A percentile compares a stretch with the other conserved stretches of the same genome.
Conservation (phyloP, 106 monocot genomes). For the Vanilla planifolia region DNA sequence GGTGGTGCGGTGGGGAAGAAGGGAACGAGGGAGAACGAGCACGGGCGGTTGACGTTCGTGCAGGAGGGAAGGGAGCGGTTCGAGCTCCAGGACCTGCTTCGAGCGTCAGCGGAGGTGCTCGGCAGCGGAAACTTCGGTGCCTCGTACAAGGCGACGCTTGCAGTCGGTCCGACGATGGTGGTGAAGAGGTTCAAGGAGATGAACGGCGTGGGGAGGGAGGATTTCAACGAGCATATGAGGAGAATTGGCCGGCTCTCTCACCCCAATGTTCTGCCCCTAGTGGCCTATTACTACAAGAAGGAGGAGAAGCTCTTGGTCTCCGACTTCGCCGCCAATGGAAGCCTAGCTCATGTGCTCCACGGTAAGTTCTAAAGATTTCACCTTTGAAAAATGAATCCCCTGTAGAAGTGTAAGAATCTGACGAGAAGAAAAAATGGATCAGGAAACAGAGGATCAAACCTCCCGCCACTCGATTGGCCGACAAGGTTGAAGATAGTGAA, state of each 20-base stretch:
- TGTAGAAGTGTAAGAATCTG: too few species aligned
- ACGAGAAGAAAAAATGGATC: too few species aligned
- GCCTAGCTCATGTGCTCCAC: constrained; percentile 71
- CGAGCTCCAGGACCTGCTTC: constrained; percentile 57
- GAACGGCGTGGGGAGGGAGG: constrained; percentile 68
- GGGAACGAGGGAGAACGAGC: constrained; percentile 13
- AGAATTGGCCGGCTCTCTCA: constrained; percentile 67
- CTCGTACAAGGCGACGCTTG: constrained; percentile 66
- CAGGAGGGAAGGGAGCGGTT: constrained; percentile 28
- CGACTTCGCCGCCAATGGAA: constrained; percentile 55
- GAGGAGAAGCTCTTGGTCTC: constrained; percentile 79
- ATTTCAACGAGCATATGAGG: constrained; percentile 88
- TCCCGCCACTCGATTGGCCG: constrained; percentile 62
- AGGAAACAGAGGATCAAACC: constrained; percentile 31
- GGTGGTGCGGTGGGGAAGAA: too few species aligned
- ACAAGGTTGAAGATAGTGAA: constrained; percentile 54
- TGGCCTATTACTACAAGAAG: constrained; percentile 66
- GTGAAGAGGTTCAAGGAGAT: constrained; percentile 88
- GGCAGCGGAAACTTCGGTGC: constrained; percentile 79
- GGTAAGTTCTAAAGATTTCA: too few species aligned
- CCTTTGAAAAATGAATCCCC: too few species aligned
- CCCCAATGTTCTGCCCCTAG: constrained; percentile 64
- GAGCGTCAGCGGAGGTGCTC: constrained; percentile 68
- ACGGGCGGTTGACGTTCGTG: constrained; percentile 34
- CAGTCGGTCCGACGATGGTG: constrained; percentile 33